Base-by-base conservation (phyloP, 2,329 filamentous ascomycete species). In the Clarireedia hainanense region DNA sequence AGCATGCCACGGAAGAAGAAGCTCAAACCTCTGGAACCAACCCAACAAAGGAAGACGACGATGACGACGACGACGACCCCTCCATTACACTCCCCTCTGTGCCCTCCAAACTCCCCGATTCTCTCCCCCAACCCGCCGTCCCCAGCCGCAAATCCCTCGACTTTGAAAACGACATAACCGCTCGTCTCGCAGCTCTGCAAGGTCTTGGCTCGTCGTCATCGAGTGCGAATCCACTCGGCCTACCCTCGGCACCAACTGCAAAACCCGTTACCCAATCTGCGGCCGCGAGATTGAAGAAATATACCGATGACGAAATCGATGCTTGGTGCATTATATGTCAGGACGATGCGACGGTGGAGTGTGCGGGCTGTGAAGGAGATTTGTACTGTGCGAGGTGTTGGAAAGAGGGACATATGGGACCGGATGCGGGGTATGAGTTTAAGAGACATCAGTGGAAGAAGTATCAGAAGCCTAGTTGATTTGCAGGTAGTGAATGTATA, bases 291-390 rank as follows among this genome's bases (percentile, higher is more conserved):
- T 55, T 57, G 47, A 65, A 64, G 54, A 64, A 63, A 48, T 82
- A 78, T 66, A 81, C 84, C 0, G 85, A 91, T 63, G 84, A 86
- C 36, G 88, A 92, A 63, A 77, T 85, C 59, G 83, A 85, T 43
- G 81, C 78, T 1, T 95, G 89, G 88, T 95, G 90, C 68, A 80
- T 85, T 34, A 90, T 94, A 9, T 95, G 90, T 67, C 82, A 86
- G 47, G 88, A 90, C 57, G 87, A 94, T 65, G 89, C 86, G 0
- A 83, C 82, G 3, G 72, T 94, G 27, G 77, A 78, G 56, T 95
- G 90, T 67, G 67, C 84, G 0, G 88, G 85, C 3, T 95, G 90
- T 64, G 82, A 83, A 37, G 75, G 74, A 1, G 80, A 91, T 61
- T 74, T 89, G 42, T 95, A 92, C 68, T 95, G 90, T 68, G 75